Base-by-base conservation (phyloP, 1,139 yeast species). In the Hyphopichia khmerensis region DNA sequence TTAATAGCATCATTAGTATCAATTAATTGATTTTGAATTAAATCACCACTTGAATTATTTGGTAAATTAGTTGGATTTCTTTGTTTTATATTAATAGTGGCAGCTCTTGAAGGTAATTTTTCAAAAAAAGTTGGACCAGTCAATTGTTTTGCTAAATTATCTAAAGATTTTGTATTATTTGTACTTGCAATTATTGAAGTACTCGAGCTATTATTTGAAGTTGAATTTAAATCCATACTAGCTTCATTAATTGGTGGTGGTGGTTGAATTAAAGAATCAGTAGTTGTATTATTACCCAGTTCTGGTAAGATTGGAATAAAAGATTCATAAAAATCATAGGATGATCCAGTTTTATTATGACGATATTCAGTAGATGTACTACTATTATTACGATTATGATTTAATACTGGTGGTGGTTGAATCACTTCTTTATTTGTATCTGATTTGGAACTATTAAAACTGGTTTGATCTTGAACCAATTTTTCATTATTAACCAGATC, bases 251-350 rank as follows among this genome's bases (percentile, higher is more conserved):
- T 26, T 11, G 40, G 45, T 39, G 40, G 35, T 18, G 48, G 44
- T 7, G 47, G 47, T 15, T 45, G 48, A 23, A 50, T 50, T 2
- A 27, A 19, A 36, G 14, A 6, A 7, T 9, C n/a, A 17, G 16
- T 16, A 15, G 10, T 24, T 10, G 18, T 15, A 11, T 24, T 18
- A 9, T 19, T 8, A 17, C 18, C 7, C 3, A 17, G 27, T 6
- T 17, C 26, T 2, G 67, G 67, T 37, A 71, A 47, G 9, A 72
- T 65, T 4, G 78, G 78, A 41, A 73, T 72, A 44, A 73, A 64
- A 3, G 69, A 48, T 41, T 73, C 76, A 53, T 72, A 73, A 48
- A 72, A 72, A 44, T 70, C 76, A 52, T 70, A 72, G 16, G 71
- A 56, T 13, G 72, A 62, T 16, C 62, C 57, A 9, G 60, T 50